A percentile compares a stretch with the other conserved stretches of the same genome.
Conservation (phyloP, 2,329 filamentous ascomycete species). For the Hymenotorrendiella dingleyae region DNA sequence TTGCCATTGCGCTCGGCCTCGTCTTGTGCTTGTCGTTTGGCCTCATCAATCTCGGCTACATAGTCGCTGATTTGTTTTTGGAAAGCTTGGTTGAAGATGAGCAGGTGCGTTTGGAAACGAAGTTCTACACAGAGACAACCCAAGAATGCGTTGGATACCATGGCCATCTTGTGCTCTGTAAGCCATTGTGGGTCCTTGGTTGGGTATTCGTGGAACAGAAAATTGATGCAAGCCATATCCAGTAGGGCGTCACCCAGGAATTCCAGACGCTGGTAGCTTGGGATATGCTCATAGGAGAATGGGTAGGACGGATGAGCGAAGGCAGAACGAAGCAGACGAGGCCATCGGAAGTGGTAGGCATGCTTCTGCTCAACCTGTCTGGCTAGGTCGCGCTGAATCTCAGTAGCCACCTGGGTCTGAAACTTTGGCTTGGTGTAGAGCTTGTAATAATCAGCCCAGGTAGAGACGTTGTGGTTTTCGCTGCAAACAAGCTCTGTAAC, state of each 20-base stretch:
- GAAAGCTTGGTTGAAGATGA: conserved; percentile 42
- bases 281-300: conserved; percentile 67
- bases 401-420: conserved; percentile 56
- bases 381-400: conserved; percentile 63
- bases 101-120: conserved; percentile 69
- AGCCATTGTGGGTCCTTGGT: conserved; percentile 89
- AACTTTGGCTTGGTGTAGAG: conserved; percentile 66
- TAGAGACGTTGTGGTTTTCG: conserved; percentile 61
- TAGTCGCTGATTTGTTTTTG: conserved; percentile 46
- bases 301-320: conserved; percentile 86
- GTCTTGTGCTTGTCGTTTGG: conserved; percentile 36
- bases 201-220: conserved; percentile 72
- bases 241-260: conserved; percentile 87
- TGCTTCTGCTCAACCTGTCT: conserved; percentile 52
- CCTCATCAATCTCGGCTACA: conserved; percentile 51
- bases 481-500: conserved; percentile 67
- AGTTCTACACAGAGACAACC: conserved; percentile 75
- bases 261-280: conserved; percentile 84
- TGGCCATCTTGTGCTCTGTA: conserved; percentile 98
- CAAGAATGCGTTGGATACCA: conserved; percentile 94
- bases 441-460: conserved; percentile 67
- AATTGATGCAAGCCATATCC: conserved; percentile 78
- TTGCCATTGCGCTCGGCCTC: conserved; percentile 32
- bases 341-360: conserved; percentile 64
- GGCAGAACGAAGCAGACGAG: conserved; percentile 72